Percentiles rank a stretch among this genome's conserved stretches.
These are phyloP conservation scores for Echites panduratus DNA, from an alignment of 257 asterid species.

Conservation along the genomic window DNA sequence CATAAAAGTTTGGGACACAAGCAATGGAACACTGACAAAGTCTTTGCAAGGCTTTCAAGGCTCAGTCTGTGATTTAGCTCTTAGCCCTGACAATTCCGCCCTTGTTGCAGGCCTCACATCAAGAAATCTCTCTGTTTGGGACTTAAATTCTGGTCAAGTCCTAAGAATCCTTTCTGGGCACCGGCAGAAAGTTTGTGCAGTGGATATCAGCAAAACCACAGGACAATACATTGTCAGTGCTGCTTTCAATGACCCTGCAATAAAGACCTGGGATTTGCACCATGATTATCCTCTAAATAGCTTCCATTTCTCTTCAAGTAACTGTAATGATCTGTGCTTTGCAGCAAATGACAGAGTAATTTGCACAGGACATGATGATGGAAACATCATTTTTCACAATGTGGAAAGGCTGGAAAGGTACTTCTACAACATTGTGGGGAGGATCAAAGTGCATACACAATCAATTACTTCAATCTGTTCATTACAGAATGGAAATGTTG, in stretches of 20 bases:
- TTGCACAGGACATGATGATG: constrained; percentile 14
- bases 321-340: constrained; percentile 7
- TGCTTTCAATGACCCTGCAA: not conserved
- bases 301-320: not conserved
- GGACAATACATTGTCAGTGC: constrained; percentile 5
- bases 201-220: constrained; percentile 7
- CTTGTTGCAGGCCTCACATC: constrained; percentile 17
- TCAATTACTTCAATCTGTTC: constrained; percentile 14
- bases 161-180: not conserved
- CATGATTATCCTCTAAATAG: constrained; percentile 6
- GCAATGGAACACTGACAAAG: not conserved
- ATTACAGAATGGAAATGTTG: constrained; percentile 16
- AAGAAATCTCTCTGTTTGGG: constrained; percentile 3
- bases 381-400: not conserved
- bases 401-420: not conserved
- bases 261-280: constrained; percentile 7
- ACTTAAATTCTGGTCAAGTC: constrained; percentile 8
- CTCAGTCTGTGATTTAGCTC: constrained; percentile 10
- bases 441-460: constrained; percentile 3
- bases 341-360: constrained; percentile 2
- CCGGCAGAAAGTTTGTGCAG: constrained; percentile 10
- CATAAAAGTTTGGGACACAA: constrained; percentile 10
- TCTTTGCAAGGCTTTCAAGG: constrained; percentile 13
- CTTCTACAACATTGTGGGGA: not conserved
- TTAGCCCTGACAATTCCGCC: not conserved